Percentiles rank a stretch among this genome's conserved stretches.
Conservation (phyloP, 2,329 filamentous ascomycete genomes). For the Cladosporium sphaerospermum region DNA sequence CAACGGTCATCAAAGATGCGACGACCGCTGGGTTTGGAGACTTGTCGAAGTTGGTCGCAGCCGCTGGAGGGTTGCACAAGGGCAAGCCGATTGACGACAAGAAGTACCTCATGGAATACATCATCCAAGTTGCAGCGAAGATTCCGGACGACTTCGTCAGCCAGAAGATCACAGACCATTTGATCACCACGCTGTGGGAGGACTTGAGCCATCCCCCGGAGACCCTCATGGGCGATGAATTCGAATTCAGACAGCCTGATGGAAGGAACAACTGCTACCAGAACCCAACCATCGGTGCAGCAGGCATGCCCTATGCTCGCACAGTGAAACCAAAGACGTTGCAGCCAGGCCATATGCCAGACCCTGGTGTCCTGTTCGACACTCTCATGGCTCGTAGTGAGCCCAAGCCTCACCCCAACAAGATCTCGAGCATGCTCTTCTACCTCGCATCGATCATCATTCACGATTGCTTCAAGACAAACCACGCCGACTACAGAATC, state of each 20-base stretch:
- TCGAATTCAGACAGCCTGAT: conserved; percentile 43
- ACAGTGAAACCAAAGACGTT: conserved; percentile 54
- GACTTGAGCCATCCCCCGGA: conserved; percentile 45
- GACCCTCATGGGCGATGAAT: conserved; percentile 38
- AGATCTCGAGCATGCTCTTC: conserved; percentile 69
- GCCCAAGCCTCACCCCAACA: conserved; percentile 61
- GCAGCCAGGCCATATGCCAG: conserved; percentile 56
- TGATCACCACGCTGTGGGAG: conserved; percentile 43
- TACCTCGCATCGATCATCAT: conserved; percentile 65
- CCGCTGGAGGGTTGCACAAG: conserved; percentile 28
- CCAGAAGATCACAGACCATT: conserved; percentile 37
- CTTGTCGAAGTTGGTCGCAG: conserved; percentile 3
- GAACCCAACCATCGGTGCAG: conserved; percentile 57
- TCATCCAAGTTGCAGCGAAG: conserved; percentile 43
- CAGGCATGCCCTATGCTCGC: conserved; percentile 62
- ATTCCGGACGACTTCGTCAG: conserved; percentile 37
- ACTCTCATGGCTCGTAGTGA: conserved; percentile 57
- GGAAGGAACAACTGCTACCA: conserved; percentile 52
- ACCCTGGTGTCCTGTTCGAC: conserved; percentile 62
- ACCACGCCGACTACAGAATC: conserved; percentile 55
- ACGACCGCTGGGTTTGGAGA: conserved; percentile 3
- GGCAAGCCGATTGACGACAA: conserved; percentile 55
- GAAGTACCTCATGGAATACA: conserved; percentile 54
- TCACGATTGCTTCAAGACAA: conserved; percentile 59
- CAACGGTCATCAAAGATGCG: conserved; percentile 15